phyloP scores from a whole-genome alignment of 75 land plant genomes.

The Picea glauca region DNA sequence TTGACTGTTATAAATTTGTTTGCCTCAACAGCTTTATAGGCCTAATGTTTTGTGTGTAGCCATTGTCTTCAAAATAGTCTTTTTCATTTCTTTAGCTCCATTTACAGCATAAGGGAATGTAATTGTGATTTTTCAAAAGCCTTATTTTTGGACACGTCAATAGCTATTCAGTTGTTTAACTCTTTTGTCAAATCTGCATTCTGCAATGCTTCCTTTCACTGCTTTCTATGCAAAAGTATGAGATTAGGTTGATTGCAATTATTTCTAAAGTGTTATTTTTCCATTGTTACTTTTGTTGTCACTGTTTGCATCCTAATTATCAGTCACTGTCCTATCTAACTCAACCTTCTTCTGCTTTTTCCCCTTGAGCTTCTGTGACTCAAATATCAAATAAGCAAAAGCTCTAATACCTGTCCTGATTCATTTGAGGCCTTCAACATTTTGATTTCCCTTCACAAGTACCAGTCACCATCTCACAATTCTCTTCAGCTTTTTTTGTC shows the following conservation, averaged over 20 bases:
- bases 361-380: neutral
- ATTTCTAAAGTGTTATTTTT: neutral
- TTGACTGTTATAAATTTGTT: neutral
- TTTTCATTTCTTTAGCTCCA: neutral
- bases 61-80: neutral
- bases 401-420: neutral
- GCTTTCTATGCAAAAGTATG: neutral
- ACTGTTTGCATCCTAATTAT: neutral
- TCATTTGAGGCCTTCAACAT: neutral
- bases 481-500: neutral
- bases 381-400: neutral
- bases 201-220: neutral
- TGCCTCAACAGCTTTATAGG: neutral
- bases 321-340: neutral
- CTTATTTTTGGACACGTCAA: neutral
- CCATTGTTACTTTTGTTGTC: neutral
- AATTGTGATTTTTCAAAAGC: neutral
- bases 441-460: neutral
- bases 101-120: neutral
- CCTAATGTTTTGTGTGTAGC: neutral
- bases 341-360: neutral
- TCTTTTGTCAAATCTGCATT: neutral
- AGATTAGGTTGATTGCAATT: neutral
- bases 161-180: neutral
- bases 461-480: neutral